Base-by-base conservation (phyloP, 73 alveolate genomes). In the Paramecium sonneborni region DNA sequence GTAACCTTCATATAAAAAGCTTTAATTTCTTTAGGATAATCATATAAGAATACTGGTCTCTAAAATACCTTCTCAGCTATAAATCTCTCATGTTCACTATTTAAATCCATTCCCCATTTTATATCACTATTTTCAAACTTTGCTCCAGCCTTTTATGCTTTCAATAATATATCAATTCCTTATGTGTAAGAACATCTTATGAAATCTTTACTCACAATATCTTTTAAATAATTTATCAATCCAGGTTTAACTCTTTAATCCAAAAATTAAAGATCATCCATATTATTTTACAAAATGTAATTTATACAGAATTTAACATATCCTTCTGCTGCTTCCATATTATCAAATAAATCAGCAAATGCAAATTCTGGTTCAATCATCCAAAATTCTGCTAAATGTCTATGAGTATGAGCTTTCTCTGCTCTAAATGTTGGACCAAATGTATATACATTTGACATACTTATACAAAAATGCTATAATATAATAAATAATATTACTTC, bases 361-460 rank as follows among this genome's bases (percentile, higher is more conserved):
- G 99, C 98, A 48, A 96, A 84, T 97, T 99, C 99, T 28, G 99
- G 99, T 88, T 99, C 99, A 85, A 99, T 98, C 99, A 99, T 99
- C 99, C 99, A 99, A 95, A 99, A 99, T 93, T 98, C 99, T 41
- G 99, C 98, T 88, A 97, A 92, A 91, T 96, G 99, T 93, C 99
- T 95, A 15, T 97, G 88, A 30, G 99, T 99, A 94, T 98, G 99
- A 23, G 99, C 95, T 88, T 97, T 97, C 96, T 99, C 99, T 38
- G 99, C 99, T 95, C 99, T 92, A 96, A 99, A 99, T 18, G 99
- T 99, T 5, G 99, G 99, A 5, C 99, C 99, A 86, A 98, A 98
- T 57, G 99, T 98, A 93, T 98, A 99, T 84, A 97, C 99, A 84
- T 98, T 99, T 48, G 99, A 89, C 86, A 97, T 88, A 10, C 98